Conservation (phyloP, 1,284 basidiomycete species). For the Leccinum griseonigrum region DNA sequence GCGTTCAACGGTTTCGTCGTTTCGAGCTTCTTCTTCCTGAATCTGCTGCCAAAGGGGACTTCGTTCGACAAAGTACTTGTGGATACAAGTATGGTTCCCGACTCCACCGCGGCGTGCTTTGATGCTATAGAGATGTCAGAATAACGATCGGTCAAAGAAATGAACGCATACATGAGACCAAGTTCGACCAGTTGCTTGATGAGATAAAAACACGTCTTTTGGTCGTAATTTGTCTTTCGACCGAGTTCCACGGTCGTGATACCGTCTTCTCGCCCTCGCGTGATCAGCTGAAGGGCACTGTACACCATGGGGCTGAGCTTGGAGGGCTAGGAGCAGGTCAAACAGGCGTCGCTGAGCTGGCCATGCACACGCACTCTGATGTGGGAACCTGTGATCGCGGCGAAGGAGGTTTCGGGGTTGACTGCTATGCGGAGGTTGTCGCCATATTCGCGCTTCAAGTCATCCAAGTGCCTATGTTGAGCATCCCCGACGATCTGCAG, state of each 20-base stretch:
- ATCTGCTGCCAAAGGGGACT: constrained; percentile 70
- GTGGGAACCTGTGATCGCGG: constrained; percentile 81
- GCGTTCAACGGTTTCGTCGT: constrained; percentile 34
- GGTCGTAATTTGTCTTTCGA: constrained; percentile 78
- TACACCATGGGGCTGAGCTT: constrained; percentile 84
- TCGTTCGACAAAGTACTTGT: constrained; percentile 74
- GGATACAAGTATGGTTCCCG: constrained; percentile 71
- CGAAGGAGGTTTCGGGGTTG: constrained; percentile 69
- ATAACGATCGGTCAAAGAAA: neutral
- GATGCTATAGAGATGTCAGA: constrained; percentile 42
- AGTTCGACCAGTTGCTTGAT: constrained; percentile 72
- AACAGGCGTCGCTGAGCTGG: neutral
- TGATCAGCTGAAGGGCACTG: constrained; percentile 82
- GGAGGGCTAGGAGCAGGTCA: constrained; percentile 49
- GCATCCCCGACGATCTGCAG: constrained; percentile 56
- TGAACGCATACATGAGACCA: constrained; percentile 63
- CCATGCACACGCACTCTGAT: constrained; percentile 52
- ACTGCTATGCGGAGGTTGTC: constrained; percentile 71
- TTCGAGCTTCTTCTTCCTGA: constrained; percentile 58
- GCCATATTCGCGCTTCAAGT: constrained; percentile 54
- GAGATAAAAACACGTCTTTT: constrained; percentile 87
- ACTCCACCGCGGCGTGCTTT: constrained; percentile 77
- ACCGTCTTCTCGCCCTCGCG: constrained; percentile 73
- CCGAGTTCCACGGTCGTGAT: constrained; percentile 78
- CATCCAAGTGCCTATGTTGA: constrained; percentile 48